Conservation (phyloP, 2,329 filamentous ascomycete genomes). For the Coniochaeta pulveracea region DNA sequence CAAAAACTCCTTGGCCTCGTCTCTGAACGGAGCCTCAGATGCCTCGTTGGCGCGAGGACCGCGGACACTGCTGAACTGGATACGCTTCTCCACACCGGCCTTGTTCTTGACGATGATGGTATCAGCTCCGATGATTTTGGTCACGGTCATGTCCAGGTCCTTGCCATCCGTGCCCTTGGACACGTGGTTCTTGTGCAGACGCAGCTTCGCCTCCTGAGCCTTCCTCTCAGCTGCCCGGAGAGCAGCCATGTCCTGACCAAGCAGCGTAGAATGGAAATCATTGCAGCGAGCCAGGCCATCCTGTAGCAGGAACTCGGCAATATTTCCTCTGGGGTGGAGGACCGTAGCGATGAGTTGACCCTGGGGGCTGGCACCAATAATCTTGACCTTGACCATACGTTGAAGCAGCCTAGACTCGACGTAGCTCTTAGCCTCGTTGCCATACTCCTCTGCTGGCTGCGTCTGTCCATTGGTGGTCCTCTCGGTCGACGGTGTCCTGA, state of each 20-base stretch:
- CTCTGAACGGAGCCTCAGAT: conserved; percentile 76
- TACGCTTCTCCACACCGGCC: conserved; percentile 73
- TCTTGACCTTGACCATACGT: conserved; percentile 68
- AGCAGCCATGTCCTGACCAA: conserved; percentile 77
- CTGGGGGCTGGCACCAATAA: conserved; percentile 82
- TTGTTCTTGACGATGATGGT: conserved; percentile 81
- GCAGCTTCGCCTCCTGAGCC: conserved; percentile 66
- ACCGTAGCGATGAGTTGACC: conserved; percentile 83
- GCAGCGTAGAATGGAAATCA: conserved; percentile 88
- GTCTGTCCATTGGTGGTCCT: conserved; percentile 71
- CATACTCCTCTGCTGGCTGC: conserved; percentile 78
- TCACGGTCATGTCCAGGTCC: conserved; percentile 71
- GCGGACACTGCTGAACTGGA: conserved; percentile 85
- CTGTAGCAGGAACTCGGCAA: conserved; percentile 81
- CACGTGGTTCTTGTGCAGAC: conserved; percentile 73
- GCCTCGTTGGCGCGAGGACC: conserved; percentile 84
- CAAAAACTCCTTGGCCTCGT: conserved; percentile 92
- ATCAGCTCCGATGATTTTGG: conserved; percentile 78
- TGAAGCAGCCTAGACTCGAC: conserved; percentile 81
- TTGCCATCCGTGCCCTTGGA: conserved; percentile 52
- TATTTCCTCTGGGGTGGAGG: conserved; percentile 82
- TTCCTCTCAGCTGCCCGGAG: conserved; percentile 79
- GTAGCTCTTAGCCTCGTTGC: conserved; percentile 79
- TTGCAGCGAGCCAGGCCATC: conserved; percentile 86
- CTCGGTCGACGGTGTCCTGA: conserved; percentile 83